Base-by-base conservation (phyloP, 371 early-diverging fungal species). In the Saksenaea oblongispora region DNA sequence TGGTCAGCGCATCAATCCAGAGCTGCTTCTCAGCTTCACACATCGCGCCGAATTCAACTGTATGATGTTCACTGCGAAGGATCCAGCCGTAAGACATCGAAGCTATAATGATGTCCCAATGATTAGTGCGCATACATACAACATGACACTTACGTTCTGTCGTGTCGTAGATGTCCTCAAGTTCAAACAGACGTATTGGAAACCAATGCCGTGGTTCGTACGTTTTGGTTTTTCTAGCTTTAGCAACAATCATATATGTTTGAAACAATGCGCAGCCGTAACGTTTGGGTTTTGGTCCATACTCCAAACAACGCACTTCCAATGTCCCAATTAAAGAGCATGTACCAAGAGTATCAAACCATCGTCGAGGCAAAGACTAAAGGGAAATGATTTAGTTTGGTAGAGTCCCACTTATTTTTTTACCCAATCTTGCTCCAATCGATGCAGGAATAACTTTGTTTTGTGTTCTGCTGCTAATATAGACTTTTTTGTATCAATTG, bases 131-230 rank as follows among this genome's bases (percentile, higher is more conserved):
- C 4, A 34, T n/a, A 18, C 51, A 22, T 47, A 18, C 39, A 39
- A 3, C 22, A 10, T 47, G n/a, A 9, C 5, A 5, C 47, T 44
- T 47, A 42, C 54, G 44, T 28, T 60, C 24, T 11, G 22, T 35
- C 17, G 27, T 18, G 5, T 39, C 41, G 13, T 67, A 62, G 22
- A 73, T 27, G 54, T 76, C 65, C 14, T 70, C 69, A 13, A 82
- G 56, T 1, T 78, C 79, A 69, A 84, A 84, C 14, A 76, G 71
- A 0, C 85, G 74, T 15, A 87, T 62, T 5, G 87, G 85, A 36
- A 87, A 74, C 84, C 85, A 87, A 39, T 83, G 76, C 15, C 76
- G 75, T 0, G 84, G 80, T 51, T 85, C 83, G 58, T 83, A 87
- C 14, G 64, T 62, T 10, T 75, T 78, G 11, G 71, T 44, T 24